Conservation (phyloP, 371 early-diverging fungal species). For the Lichtheimia hyalospora region DNA sequence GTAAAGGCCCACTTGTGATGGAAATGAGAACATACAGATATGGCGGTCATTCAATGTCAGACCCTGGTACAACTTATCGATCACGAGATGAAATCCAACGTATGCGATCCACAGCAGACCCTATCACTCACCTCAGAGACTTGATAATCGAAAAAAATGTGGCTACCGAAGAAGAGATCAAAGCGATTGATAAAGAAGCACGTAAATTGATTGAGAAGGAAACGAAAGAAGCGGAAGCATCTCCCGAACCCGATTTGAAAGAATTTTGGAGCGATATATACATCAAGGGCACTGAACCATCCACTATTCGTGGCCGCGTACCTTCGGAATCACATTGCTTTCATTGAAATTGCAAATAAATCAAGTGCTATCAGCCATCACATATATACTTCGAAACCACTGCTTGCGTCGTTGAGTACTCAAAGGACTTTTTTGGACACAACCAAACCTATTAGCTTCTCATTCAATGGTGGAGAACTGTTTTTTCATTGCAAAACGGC, state of each 20-base stretch:
- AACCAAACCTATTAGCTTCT: too few species aligned
- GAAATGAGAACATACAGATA: constrained; percentile 98
- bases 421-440: too few species aligned
- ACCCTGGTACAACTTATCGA: constrained; percentile 94
- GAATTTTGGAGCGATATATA: constrained; percentile 88
- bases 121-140: constrained; percentile 89
- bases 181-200: constrained; percentile 91
- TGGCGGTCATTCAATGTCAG: constrained; percentile 99
- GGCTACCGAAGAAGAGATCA: constrained; percentile 86
- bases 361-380: too few species aligned
- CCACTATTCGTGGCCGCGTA: constrained; percentile 78
- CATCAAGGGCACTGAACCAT: constrained; percentile 72
- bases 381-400: too few species aligned
- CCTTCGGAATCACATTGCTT: constrained; percentile 69
- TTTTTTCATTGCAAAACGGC: too few species aligned
- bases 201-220: constrained; percentile 86
- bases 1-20: constrained; percentile 95
- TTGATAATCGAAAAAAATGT: constrained; percentile 71
- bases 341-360: neutral
- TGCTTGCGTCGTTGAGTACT: too few species aligned
- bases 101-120: constrained; percentile 93
- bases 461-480: too few species aligned
- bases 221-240: constrained; percentile 81
- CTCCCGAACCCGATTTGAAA: constrained; percentile 73
- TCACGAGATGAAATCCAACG: constrained; percentile 97